Percentiles rank a stretch among this genome's conserved stretches.
Conservation (phyloP, 176 grass and related monocot genomes). For the Musa beccarii region DNA sequence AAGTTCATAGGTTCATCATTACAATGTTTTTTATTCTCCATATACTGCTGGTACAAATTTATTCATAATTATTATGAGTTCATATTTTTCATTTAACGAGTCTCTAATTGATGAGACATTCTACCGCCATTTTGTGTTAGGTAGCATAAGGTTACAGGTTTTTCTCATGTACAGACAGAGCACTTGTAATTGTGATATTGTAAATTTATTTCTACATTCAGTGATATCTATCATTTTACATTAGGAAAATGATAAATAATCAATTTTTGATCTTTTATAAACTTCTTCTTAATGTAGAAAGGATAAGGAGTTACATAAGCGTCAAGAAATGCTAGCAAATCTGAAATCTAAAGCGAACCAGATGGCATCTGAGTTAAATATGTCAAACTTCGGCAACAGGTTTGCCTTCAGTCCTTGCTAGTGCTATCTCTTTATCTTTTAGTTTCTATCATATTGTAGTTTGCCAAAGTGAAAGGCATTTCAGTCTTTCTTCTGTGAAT, state of each 20-base stretch:
- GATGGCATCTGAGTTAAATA: constrained; percentile 69
- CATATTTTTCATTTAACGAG: neutral
- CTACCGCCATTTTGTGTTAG: neutral
- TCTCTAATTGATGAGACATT: neutral
- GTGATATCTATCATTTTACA: neutral
- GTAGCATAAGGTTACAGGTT: neutral
- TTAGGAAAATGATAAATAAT: neutral
- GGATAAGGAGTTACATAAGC: constrained; percentile 84
- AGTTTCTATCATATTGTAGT: too few species aligned
- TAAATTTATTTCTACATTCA: neutral
- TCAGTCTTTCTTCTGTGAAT: neutral
- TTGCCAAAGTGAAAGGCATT: neutral
- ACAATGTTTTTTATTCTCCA: too few species aligned
- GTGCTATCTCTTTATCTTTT: too few species aligned
- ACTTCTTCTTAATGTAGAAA: constrained; percentile 35
- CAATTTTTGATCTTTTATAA: neutral
- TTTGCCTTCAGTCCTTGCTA: constrained; percentile 13
- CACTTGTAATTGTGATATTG: neutral
- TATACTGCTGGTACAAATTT: neutral
- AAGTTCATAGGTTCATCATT: too few species aligned
- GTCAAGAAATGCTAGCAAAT: constrained; percentile 65
- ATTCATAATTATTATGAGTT: neutral
- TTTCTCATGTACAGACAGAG: neutral
- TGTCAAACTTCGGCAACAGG: constrained; percentile 91
- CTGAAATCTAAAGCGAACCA: constrained; percentile 83